Base-by-base conservation (phyloP, 192 early-diverging fungal species). In the Phycomyces blakesleeanus region DNA sequence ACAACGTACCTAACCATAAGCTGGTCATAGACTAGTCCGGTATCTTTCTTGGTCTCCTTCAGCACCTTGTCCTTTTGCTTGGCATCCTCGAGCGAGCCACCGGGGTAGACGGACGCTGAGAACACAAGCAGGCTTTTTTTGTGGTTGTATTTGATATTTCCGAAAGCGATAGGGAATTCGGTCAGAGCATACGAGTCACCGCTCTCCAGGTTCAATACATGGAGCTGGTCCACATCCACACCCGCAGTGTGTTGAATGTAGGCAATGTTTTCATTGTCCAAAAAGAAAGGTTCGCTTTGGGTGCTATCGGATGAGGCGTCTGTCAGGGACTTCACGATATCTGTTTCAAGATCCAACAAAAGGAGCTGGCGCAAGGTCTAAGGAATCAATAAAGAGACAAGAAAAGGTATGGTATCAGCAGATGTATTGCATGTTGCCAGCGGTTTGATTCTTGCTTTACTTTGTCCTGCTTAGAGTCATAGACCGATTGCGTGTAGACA, bases 1-100 rank as follows among this genome's bases (percentile, higher is more conserved):
- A 52, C 24, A n/a, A 64, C 26, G n/a, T 42, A 68, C 67, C 67
- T 82, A 42, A 93, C 84, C 85, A 88, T 90, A 60, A 93, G 75
- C 24, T 85, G 69, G 21, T 91, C 86, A 73, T 78, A 90, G 12
- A 73, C 80, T 16, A 80, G 59, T 26, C 79, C 90, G 10, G 87
- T 81, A 29, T 89, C 87, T 26, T 76, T 79, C 57, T 78, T 79
- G 58, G 12, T 57, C 11, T 38, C 42, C 60, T 71, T 66, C 6
- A 60, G 37, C 25, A 81, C 39, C 44, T 67, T 59, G 51, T 87
- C 82, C 50, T 76, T 79, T 50, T 79, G 57, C 34, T 78, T 83
- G 3, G 85, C 82, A 18, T 78, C 80, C 22, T 82, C 76, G 25
- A 91, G 65, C 1, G 81, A 69, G 6, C 72, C 75, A 9, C 66